These are phyloP conservation scores for Austroboletus niveus DNA, from an alignment of 1,284 basidiomycete species.

Conservation along the genomic window DNA sequence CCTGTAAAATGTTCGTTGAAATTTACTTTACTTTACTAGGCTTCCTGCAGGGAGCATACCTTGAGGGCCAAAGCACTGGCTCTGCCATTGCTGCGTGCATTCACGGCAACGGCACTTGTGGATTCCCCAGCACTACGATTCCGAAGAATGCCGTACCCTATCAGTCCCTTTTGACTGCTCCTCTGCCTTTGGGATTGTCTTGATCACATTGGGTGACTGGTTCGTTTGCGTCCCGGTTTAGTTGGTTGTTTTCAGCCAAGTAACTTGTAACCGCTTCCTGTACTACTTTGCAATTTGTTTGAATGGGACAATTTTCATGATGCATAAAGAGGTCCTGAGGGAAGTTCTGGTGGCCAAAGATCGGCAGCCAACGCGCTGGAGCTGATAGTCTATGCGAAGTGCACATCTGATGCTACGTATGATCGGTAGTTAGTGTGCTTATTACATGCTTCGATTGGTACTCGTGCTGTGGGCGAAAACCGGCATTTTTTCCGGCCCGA, in stretches of 20 bases:
- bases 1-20: not conserved
- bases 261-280: no score
- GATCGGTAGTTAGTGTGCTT: no score
- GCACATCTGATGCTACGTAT: no score
- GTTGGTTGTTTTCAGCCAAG: not conserved
- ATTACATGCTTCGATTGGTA: no score
- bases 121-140: conserved; percentile 23
- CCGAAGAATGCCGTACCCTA: conserved; percentile 29
- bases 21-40: conserved; percentile 23
- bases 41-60: conserved; percentile 47
- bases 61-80: conserved; percentile 39
- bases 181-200: not conserved
- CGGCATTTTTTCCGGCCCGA: no score
- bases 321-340: no score
- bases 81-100: conserved; percentile 40
- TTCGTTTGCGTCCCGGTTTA: not conserved
- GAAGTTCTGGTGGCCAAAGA: no score
- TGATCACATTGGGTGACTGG: not conserved
- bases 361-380: no score
- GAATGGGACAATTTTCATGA: no score
- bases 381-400: no score
- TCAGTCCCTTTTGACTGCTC: conserved; percentile 8
- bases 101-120: conserved; percentile 27
- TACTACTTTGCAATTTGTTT: no score
- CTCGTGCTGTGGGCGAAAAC: no score